A percentile compares a stretch with the other conserved stretches of the same genome.
Conservation (phyloP, 306 rosid genomes). For the Pterocarpus macrocarpus region DNA sequence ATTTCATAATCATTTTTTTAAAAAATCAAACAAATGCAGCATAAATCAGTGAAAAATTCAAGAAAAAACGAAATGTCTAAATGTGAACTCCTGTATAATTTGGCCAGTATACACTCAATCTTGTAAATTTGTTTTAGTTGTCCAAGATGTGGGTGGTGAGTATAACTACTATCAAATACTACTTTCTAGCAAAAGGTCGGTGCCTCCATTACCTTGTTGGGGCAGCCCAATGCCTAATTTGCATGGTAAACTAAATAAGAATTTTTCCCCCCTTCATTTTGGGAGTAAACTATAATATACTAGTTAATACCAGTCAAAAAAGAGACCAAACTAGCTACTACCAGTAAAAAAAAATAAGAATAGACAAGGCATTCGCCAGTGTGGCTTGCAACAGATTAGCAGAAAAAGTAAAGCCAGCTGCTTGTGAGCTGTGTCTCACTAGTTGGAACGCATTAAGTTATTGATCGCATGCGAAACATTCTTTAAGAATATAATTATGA, state of each 20-base stretch:
- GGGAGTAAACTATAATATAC: background rate
- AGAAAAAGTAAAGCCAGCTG: slow-evolving; percentile 20
- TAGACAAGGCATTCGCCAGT: too few relatives aligned
- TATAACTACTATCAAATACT: background rate
- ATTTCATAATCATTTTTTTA: too few relatives aligned
- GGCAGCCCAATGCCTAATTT: background rate
- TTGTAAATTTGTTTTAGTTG: slow-evolving; percentile 2
- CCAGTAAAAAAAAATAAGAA: background rate
- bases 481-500: too few relatives aligned
- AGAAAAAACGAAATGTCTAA: too few relatives aligned
- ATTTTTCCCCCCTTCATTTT: background rate
- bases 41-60: too few relatives aligned
- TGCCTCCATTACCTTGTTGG: background rate
- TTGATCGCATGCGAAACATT: background rate
- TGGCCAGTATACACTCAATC: background rate
- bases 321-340: background rate
- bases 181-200: background rate
- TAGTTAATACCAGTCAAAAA: background rate
- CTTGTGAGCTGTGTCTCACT: slow-evolving; percentile 29
- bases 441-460: background rate
- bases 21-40: too few relatives aligned
- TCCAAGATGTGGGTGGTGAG: slow-evolving; percentile 16
- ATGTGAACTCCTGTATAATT: background rate
- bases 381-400: background rate
- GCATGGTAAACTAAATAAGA: background rate